These are phyloP conservation scores for Debaryomyces fabryi DNA, from an alignment of 1,139 yeast species.

Conservation along the genomic window DNA sequence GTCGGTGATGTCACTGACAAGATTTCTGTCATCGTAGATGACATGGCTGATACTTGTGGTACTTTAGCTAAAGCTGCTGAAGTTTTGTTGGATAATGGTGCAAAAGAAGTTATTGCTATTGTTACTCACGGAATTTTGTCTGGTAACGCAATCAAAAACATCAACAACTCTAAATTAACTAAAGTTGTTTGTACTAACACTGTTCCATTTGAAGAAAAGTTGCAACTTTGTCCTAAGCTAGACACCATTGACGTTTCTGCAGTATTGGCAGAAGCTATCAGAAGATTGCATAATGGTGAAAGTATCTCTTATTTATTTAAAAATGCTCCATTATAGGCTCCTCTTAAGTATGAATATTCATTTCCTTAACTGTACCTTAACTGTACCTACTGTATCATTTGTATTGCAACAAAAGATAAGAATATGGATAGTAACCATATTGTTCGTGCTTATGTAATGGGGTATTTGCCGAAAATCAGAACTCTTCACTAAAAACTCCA, in stretches of 20 bases:
- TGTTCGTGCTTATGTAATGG: not conserved
- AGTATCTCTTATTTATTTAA: constrained; percentile 74
- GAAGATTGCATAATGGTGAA: constrained; percentile 84
- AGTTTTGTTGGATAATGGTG: constrained; percentile 59
- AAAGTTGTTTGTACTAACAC: constrained; percentile 76
- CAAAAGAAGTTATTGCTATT: constrained; percentile 74
- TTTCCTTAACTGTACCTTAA: not conserved
- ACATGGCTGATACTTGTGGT: constrained; percentile 87
- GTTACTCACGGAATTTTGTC: constrained; percentile 83
- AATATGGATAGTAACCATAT: not conserved
- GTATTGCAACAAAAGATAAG: not conserved
- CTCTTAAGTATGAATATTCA: not conserved
- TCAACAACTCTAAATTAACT: constrained; percentile 58
- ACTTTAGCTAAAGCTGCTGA: constrained; percentile 79
- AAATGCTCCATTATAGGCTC: constrained; percentile 41
- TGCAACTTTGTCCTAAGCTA: constrained; percentile 52
- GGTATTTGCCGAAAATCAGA: not conserved
- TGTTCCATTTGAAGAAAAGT: constrained; percentile 64
- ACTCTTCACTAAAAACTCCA: not conserved
- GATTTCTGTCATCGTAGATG: constrained; percentile 73
- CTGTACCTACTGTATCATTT: not conserved
- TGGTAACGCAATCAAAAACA: constrained; percentile 65
- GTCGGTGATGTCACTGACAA: constrained; percentile 79
- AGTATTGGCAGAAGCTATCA: constrained; percentile 75
- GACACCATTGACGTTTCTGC: constrained; percentile 74